phyloP scores from a whole-genome alignment of 805 yeast genomes.

The Dipodascus albidus region DNA sequence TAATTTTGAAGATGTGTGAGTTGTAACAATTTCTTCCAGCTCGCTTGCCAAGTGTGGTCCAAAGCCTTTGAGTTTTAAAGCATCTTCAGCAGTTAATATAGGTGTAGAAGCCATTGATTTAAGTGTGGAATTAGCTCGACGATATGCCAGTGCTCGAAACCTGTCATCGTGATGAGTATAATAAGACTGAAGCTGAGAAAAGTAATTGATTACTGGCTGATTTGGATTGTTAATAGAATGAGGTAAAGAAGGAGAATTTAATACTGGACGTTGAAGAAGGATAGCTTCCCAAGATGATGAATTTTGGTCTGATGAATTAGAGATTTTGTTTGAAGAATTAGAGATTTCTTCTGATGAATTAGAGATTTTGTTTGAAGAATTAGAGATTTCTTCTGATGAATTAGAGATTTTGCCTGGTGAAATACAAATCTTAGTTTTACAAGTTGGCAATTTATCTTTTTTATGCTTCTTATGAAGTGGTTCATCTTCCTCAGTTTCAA shows the following conservation, averaged over 20 bases:
- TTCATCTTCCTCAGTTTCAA: no score
- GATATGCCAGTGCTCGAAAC: conserved; percentile 32
- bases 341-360: neutral
- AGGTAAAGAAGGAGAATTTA: neutral
- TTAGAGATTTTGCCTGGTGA: neutral
- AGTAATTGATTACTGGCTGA: conserved; percentile 21
- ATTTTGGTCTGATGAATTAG: neutral
- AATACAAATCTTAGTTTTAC: no score
- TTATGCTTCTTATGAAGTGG: neutral
- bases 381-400: neutral
- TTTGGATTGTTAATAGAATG: conserved; percentile 17
- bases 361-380: neutral
- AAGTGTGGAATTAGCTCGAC: conserved; percentile 32
- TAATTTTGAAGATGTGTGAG: conserved; percentile 23
- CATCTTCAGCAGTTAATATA: conserved; percentile 29
- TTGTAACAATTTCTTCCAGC: conserved; percentile 35
- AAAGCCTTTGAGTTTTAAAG: conserved; percentile 30
- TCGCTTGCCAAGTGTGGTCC: conserved; percentile 33
- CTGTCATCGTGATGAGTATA: conserved; percentile 27
- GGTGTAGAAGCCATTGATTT: conserved; percentile 18
- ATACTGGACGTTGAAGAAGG: neutral
- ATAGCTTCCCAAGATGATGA: neutral
- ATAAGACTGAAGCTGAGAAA: conserved; percentile 24
- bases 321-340: neutral
- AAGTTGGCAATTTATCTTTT: no score